Evolutionary conservation across 805 yeast genomes (phyloP), one percentile per base, ranked within the genome.

Genomic region (Starmerella potacharoeniae): DNA sequence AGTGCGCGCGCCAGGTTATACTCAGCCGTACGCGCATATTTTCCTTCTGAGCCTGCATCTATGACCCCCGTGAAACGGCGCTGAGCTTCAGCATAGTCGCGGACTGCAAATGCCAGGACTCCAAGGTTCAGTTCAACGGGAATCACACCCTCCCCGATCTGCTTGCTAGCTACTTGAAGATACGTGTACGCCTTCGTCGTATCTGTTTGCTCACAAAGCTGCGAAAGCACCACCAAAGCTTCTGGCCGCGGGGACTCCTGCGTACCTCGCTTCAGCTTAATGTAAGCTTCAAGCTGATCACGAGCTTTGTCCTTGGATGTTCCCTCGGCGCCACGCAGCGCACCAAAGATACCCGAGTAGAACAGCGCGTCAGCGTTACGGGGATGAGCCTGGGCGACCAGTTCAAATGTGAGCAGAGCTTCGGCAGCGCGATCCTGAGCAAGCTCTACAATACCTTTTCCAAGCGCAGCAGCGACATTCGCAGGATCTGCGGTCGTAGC

Each of bases 331-430:
- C 71, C 71, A 54, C 75, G 77, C 69, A 62, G 84, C 68, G 51
- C 57, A 16, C 53, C 52, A 28, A 58, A 57, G 16, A 58, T 42
- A 31, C 97, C 97, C 39, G 89, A 72, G 42, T 88, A 77, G 43
- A 72, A 61, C 58, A 79, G 77, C 2, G 85, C 83, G 68, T 90
- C 96, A 44, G 83, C 71, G 50, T 84, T 76, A 64, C 81, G 83
- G 28, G 86, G 83, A 63, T 82, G 77, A 16, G 77, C 72, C 61
- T 83, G 81, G 55, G 82, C 76, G 46, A 87, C 73, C 46, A 79
- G 78, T 66, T 91, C 97, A 64, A 87, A 85, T 0, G 95, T 81
- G 59, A 90, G 76, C 60, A 84, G 80, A 11, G 97, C 93, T 66
- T 90, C 97, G 63, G 86, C 89, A 10, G 84, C 79, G 14, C 58